Evolutionary conservation across 441 rosid genomes (phyloP).

Genomic region (Pelargonium fulgidum): DNA sequence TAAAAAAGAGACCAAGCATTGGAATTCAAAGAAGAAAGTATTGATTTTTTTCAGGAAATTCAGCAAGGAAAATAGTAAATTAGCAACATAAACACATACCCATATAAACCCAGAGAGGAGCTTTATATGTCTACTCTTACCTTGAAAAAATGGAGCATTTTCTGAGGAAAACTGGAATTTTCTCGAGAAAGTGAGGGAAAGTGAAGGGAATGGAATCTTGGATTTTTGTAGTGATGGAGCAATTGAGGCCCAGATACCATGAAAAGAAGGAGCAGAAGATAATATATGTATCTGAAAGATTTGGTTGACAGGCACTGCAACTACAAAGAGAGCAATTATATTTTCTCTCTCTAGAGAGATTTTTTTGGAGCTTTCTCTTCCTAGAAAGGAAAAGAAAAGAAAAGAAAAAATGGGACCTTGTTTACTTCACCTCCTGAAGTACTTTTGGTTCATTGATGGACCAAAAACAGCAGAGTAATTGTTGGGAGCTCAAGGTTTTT

Average conservation of each 20-base stretch:
- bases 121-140: not conserved
- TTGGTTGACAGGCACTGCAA: too few relatives aligned
- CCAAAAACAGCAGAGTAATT: too few relatives aligned
- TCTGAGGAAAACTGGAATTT: not conserved
- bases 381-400: too few relatives aligned
- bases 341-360: not conserved
- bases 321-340: too few relatives aligned
- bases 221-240: too few relatives aligned
- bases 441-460: too few relatives aligned
- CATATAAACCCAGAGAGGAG: not conserved
- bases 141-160: slow-evolving; percentile 5
- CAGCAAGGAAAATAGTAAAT: not conserved
- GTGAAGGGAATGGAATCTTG: not conserved
- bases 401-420: not conserved
- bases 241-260: not conserved
- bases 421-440: too few relatives aligned
- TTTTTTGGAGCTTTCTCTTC: not conserved
- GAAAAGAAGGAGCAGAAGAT: not conserved
- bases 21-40: not conserved
- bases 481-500: not conserved
- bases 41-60: not conserved
- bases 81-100: not conserved
- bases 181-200: slow-evolving; percentile 5
- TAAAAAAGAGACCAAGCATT: slow-evolving; percentile 3
- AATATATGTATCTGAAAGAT: not conserved